These are phyloP conservation scores for Aspergillus novofumigatus DNA, from an alignment of 2,329 filamentous ascomycete genomes.

Conservation along the genomic window DNA sequence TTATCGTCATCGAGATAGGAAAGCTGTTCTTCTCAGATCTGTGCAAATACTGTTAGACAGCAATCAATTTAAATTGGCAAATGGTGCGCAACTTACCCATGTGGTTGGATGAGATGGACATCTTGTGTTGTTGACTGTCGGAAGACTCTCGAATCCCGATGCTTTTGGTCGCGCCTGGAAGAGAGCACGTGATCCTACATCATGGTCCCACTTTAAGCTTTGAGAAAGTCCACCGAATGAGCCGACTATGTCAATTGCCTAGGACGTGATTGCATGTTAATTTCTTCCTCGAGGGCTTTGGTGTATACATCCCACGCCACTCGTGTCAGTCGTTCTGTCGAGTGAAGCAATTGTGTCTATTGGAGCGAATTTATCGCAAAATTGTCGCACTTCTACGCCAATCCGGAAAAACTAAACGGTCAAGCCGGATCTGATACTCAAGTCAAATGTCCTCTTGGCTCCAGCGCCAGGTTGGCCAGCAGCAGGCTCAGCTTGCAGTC, in stretches of 20 bases:
- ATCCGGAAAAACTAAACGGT: not conserved
- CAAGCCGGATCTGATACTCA: slow-evolving; percentile 8
- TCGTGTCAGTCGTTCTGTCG: not conserved
- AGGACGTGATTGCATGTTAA: not conserved
- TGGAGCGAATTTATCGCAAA: not conserved
- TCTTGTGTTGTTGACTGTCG: not conserved
- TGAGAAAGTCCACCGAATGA: not conserved
- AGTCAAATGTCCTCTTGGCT: slow-evolving; percentile 42
- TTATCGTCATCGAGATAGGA: slow-evolving; percentile 40
- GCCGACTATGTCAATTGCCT: not conserved
- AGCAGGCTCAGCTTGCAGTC: slow-evolving; percentile 40
- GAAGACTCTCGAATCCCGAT: not conserved
- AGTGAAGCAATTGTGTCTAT: not conserved
- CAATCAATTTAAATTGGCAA: not conserved
- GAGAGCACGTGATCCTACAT: not conserved
- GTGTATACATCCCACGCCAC: not conserved
- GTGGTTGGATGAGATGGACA: not conserved
- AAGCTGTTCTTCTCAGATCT: slow-evolving; percentile 12
- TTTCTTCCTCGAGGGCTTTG: not conserved
- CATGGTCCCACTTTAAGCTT: not conserved
- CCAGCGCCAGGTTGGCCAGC: slow-evolving; percentile 39
- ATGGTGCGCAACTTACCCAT: not conserved
- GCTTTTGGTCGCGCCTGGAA: not conserved
- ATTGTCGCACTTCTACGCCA: not conserved
- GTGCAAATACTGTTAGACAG: not conserved